These are phyloP conservation scores for Xylariaceae sp. DNA, from an alignment of 2,329 filamentous ascomycete species.

Conservation along the genomic window DNA sequence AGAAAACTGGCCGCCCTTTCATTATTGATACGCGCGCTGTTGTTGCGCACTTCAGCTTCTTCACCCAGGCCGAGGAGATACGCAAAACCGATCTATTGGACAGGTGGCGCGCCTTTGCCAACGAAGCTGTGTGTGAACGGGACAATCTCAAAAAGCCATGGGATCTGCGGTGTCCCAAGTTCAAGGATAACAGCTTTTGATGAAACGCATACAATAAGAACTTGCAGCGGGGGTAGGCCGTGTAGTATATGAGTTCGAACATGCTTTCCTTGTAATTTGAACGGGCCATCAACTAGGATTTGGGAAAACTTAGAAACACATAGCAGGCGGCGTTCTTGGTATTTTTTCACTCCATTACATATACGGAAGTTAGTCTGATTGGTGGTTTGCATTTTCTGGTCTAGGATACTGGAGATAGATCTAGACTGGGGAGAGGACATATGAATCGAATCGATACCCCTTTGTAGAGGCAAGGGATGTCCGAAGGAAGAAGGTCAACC, in stretches of 20 bases:
- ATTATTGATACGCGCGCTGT: constrained; percentile 60
- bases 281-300: too few relatives aligned
- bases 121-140: constrained; percentile 53
- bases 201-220: background rate
- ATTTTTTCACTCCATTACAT: too few relatives aligned
- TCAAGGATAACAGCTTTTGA: background rate
- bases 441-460: too few relatives aligned
- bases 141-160: constrained; percentile 29
- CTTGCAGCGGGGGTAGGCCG: background rate
- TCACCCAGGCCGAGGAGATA: constrained; percentile 48
- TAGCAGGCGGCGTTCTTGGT: too few relatives aligned
- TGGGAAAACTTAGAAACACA: too few relatives aligned
- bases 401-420: too few relatives aligned
- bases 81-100: constrained; percentile 60
- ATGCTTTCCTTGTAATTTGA: too few relatives aligned
- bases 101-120: constrained; percentile 58
- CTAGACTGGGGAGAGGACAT: too few relatives aligned
- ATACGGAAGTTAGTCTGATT: too few relatives aligned
- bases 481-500: too few relatives aligned
- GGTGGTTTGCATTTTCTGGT: too few relatives aligned
- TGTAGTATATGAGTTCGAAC: constrained; percentile 1
- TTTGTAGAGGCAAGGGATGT: too few relatives aligned
- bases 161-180: constrained; percentile 25
- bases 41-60: constrained; percentile 59
- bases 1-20: constrained; percentile 48